These are phyloP conservation scores for Sphaerulina musiva DNA, from an alignment of 2,329 filamentous ascomycete genomes.

Conservation along the genomic window DNA sequence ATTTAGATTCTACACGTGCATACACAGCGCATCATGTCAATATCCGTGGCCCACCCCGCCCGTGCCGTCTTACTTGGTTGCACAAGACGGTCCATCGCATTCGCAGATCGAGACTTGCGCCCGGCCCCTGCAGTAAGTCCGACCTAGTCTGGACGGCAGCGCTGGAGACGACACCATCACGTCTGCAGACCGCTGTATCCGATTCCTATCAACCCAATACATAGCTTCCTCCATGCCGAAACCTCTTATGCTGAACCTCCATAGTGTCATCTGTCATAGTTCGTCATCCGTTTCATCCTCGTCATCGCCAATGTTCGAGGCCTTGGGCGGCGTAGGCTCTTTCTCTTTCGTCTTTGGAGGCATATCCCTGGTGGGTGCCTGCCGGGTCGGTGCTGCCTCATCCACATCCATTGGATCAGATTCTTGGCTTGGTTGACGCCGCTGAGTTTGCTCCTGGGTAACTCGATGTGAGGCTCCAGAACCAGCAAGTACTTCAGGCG, in stretches of 20 bases:
- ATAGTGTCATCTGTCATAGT: constrained; percentile 17
- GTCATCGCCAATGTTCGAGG: constrained; percentile 17
- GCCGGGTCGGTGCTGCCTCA: constrained; percentile 1
- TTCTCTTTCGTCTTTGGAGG: constrained; percentile 14
- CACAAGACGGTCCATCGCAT: constrained; percentile 1
- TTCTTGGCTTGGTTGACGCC: background rate
- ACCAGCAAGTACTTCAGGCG: background rate
- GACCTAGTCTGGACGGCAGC: background rate
- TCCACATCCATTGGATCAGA: constrained; percentile 11
- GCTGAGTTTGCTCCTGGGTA: background rate
- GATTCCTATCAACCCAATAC: background rate
- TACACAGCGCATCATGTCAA: background rate
- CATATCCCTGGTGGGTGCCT: constrained; percentile 14
- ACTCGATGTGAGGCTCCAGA: constrained; percentile 3
- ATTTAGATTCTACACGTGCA: too few species aligned
- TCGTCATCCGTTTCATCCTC: constrained; percentile 34
- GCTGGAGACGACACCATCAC: background rate
- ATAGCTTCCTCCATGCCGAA: background rate
- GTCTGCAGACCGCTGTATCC: background rate
- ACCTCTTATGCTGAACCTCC: background rate
- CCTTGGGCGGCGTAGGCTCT: constrained; percentile 13
- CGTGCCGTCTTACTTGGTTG: background rate
- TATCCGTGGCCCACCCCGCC: background rate
- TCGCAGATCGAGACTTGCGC: background rate
- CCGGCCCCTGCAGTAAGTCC: background rate